Conservation (phyloP, 352 stramenopile species). For the Aphanomyces cochlioides region DNA sequence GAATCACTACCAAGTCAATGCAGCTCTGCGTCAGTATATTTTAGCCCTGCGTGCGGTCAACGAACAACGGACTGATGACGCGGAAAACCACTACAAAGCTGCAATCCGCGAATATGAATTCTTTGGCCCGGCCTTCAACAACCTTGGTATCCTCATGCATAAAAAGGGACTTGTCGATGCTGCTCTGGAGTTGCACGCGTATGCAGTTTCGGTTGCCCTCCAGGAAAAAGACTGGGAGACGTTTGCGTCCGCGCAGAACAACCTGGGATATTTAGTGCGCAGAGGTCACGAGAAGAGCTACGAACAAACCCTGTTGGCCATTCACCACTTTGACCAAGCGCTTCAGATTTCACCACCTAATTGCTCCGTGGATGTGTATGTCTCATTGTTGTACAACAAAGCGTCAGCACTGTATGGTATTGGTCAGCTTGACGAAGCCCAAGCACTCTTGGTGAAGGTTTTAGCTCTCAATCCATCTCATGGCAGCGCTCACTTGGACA, state of each 20-base stretch:
- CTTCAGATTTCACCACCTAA: conserved; percentile 34
- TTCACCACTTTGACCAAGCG: conserved; percentile 58
- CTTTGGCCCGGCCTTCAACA: conserved; percentile 67
- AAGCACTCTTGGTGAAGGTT: conserved; percentile 41
- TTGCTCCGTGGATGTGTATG: conserved; percentile 30
- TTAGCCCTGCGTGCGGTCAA: conserved; percentile 6
- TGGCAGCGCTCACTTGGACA: conserved; percentile 46
- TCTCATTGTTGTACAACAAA: conserved; percentile 69
- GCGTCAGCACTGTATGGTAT: conserved; percentile 50
- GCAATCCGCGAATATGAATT: conserved; percentile 49
- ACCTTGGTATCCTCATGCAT: conserved; percentile 62
- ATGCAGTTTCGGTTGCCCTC: conserved; percentile 39
- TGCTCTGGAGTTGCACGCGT: conserved; percentile 42
- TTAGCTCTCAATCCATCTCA: conserved; percentile 46
- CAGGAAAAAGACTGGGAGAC: conserved; percentile 41
- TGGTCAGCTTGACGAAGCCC: conserved; percentile 37
- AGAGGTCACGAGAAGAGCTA: conserved; percentile 38
- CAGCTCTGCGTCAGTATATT: conserved; percentile 23
- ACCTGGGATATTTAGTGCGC: conserved; percentile 61
- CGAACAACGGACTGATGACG: conserved; percentile 24
- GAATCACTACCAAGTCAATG: conserved; percentile 8
- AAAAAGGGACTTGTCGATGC: conserved; percentile 33
- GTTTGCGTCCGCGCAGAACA: conserved; percentile 58
- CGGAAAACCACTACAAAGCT: conserved; percentile 42
- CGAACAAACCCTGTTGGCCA: conserved; percentile 42